Evolutionary conservation across 1,284 basidiomycete species (phyloP), one percentile per base, ranked within the genome.

Genomic region (Paramarasmius palmivorus): DNA sequence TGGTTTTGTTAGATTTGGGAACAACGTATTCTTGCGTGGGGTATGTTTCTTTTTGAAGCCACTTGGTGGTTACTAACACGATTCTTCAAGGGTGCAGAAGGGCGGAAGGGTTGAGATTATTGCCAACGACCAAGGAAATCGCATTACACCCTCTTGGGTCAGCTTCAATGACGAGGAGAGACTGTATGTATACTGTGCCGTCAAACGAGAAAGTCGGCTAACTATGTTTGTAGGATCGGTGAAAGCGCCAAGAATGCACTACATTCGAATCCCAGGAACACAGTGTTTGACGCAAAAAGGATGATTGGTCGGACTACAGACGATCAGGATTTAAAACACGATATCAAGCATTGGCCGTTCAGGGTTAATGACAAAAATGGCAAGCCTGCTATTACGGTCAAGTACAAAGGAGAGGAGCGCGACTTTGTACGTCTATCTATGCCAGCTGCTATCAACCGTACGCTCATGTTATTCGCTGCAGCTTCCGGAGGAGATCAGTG

Each of bases 401-500:
- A 84, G 63, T 86, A 89, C 82, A 83, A 83, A 69, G 82, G 84
- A 59, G 87, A 91, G 68, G 70, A 74, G 42, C 88, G 88, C 73
- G 78, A 83, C 53, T 90, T 90, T 66, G 80, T 88, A 54, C 53
- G 77, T 72, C 4, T 15, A 5, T 51, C 38, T 44, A 49, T 17
- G 44, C 6, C 20, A 15, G 44, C 38, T 46, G 23, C 10, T 15
- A 10, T 15, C 36, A 26, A 14, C 25, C 14, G 50, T 50, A 34
- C 17, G 53, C 45, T n/a, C 44, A 14, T n/a, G n/a, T n/a, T n/a
- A n/a, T 41, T 15, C 59, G 53, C 23, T 62, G 3, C 62, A 91
- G 88, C 91, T 93, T 22, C 94, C 95, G 38, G 94, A 98, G 72
- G 95, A 98, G 76, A 87, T 99, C 66, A 98, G 95, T 3, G 95